phyloP scores from a whole-genome alignment of 192 early-diverging fungal genomes.

The Podila epigama region DNA sequence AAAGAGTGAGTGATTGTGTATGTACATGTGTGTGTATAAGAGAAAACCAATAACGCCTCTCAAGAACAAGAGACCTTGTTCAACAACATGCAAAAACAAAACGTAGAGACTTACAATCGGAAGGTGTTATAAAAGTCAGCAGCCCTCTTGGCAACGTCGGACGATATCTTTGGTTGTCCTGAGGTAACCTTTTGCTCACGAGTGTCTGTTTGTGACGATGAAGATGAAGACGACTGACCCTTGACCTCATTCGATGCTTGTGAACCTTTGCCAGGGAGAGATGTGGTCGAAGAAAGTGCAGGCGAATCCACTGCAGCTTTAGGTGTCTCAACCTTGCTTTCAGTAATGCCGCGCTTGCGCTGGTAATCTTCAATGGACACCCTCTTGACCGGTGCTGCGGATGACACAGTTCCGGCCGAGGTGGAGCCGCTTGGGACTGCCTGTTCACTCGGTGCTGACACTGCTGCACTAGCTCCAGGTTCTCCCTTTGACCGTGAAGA shows the following conservation, averaged over 20 bases:
- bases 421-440: not conserved
- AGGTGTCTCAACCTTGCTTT: conserved; percentile 41
- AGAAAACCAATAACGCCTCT: not conserved
- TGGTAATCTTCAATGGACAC: conserved; percentile 48
- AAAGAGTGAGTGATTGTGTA: not conserved
- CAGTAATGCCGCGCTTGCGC: conserved; percentile 16
- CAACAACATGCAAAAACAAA: no score
- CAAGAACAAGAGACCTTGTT: no score
- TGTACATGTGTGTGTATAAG: not conserved
- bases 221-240: not conserved
- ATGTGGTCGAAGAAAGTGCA: conserved; percentile 15
- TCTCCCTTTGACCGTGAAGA: no score
- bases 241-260: conserved; percentile 2
- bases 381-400: conserved; percentile 10
- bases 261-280: conserved; percentile 7
- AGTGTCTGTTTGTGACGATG: not conserved
- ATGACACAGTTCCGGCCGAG: not conserved
- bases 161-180: conserved; percentile 1
- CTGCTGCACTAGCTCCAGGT: no score
- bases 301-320: conserved; percentile 35
- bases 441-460: no score
- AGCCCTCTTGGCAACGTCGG: conserved; percentile 21
- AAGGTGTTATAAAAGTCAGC: conserved; percentile 35
- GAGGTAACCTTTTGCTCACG: conserved; percentile 20
- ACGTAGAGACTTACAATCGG: conserved; percentile 16